Conservation (phyloP, 805 yeast genomes). For the Saturnispora hagleri region DNA sequence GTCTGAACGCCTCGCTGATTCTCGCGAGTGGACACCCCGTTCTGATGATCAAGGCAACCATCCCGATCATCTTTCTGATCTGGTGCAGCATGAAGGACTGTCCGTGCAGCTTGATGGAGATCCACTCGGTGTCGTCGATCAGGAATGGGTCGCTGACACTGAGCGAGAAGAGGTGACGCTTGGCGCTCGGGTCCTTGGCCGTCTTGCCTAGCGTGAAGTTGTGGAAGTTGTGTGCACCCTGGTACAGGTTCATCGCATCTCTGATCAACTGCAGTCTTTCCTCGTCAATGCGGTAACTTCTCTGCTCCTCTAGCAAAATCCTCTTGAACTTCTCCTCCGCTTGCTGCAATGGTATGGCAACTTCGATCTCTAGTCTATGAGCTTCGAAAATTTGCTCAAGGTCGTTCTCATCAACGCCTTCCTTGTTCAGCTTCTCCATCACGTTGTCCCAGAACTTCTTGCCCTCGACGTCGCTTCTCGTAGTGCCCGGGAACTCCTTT, state of each 20-base stretch:
- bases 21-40: conserved; percentile 76
- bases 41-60: conserved; percentile 81
- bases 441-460: conserved; percentile 61
- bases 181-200: conserved; percentile 78
- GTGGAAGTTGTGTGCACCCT: conserved; percentile 82
- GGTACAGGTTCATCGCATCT: conserved; percentile 59
- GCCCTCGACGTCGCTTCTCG: conserved; percentile 61
- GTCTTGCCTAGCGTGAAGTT: conserved; percentile 40
- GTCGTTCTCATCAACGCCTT: conserved; percentile 34
- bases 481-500: conserved; percentile 45
- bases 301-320: conserved; percentile 58
- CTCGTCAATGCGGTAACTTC: conserved; percentile 55
- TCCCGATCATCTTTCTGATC: conserved; percentile 94
- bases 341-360: conserved; percentile 29
- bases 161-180: conserved; percentile 71
- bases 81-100: conserved; percentile 98
- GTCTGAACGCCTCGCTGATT: conserved; percentile 67
- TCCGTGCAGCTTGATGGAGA: conserved; percentile 91
- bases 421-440: conserved; percentile 27
- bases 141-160: conserved; percentile 82
- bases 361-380: conserved; percentile 27
- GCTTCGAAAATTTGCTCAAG: conserved; percentile 29
- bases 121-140: conserved; percentile 93
- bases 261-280: conserved; percentile 58
- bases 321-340: conserved; percentile 41